Percentiles rank a stretch among this genome's conserved stretches.
Conservation (phyloP, 2,329 filamentous ascomycete genomes). For the Fusarium robinianum region DNA sequence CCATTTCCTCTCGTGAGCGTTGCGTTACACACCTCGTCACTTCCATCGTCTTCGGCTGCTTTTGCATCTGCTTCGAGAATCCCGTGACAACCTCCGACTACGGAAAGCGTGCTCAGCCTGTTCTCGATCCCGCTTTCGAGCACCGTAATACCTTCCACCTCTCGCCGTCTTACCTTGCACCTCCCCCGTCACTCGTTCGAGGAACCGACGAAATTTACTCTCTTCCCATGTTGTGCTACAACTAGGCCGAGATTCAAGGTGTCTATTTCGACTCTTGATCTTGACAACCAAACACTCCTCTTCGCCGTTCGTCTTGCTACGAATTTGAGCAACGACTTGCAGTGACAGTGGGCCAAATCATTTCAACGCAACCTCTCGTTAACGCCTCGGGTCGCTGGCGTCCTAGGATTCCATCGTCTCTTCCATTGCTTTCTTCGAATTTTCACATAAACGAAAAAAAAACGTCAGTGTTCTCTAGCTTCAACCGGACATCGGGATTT, state of each 20-base stretch:
- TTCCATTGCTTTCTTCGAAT: constrained; percentile 43
- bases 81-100: constrained; percentile 33
- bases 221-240: constrained; percentile 41
- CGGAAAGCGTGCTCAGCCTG: constrained; percentile 33
- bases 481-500: constrained; percentile 7
- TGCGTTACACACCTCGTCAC: constrained; percentile 38
- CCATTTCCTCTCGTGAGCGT: constrained; percentile 34
- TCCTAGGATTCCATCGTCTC: constrained; percentile 51
- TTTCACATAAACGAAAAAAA: constrained; percentile 27
- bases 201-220: constrained; percentile 27
- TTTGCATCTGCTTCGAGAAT: constrained; percentile 35
- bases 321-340: constrained; percentile 42
- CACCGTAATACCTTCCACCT: constrained; percentile 38
- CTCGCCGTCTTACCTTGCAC: constrained; percentile 24
- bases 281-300: constrained; percentile 28
- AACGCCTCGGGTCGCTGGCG: constrained; percentile 59
- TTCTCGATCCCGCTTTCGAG: constrained; percentile 23
- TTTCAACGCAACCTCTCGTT: constrained; percentile 47
- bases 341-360: constrained; percentile 54
- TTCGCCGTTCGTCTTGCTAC: constrained; percentile 29
- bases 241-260: constrained; percentile 40
- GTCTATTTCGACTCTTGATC: constrained; percentile 41
- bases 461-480: constrained; percentile 30
- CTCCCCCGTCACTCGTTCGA: constrained; percentile 25
- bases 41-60: constrained; percentile 32